phyloP scores from a whole-genome alignment of 371 early-diverging fungal genomes.

The Mortierella sp. region DNA sequence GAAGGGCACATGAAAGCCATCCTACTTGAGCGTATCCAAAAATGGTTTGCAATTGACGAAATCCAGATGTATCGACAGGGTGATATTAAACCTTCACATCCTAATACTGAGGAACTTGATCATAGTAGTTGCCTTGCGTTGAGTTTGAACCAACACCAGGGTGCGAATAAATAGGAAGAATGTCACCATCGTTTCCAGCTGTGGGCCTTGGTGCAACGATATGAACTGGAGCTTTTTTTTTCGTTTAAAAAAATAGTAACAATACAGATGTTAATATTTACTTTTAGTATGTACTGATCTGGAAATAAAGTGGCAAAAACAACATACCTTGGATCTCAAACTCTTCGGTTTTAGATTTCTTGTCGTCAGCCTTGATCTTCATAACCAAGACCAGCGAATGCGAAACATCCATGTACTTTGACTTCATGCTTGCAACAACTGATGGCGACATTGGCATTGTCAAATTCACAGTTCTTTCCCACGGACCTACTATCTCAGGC shows the following conservation, averaged over 20 bases:
- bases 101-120: too few relatives aligned
- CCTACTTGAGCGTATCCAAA: too few relatives aligned
- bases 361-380: slow-evolving; percentile 8
- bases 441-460: slow-evolving; percentile 1
- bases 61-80: too few relatives aligned
- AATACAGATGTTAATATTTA: not conserved
- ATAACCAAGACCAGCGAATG: not conserved
- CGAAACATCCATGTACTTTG: not conserved
- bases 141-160: too few relatives aligned
- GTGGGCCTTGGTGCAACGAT: not conserved
- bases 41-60: too few relatives aligned
- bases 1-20: too few relatives aligned
- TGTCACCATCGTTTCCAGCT: not conserved
- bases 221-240: not conserved
- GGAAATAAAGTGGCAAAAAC: not conserved
- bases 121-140: too few relatives aligned
- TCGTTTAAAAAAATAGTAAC: not conserved
- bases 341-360: not conserved
- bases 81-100: too few relatives aligned
- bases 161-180: not conserved
- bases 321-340: not conserved
- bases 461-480: slow-evolving; percentile 10
- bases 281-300: not conserved
- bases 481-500: not conserved
- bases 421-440: not conserved